Evolutionary conservation across 257 asterid species (phyloP), one percentile per base, ranked within the genome.

Genomic region (Salvia splendens): DNA sequence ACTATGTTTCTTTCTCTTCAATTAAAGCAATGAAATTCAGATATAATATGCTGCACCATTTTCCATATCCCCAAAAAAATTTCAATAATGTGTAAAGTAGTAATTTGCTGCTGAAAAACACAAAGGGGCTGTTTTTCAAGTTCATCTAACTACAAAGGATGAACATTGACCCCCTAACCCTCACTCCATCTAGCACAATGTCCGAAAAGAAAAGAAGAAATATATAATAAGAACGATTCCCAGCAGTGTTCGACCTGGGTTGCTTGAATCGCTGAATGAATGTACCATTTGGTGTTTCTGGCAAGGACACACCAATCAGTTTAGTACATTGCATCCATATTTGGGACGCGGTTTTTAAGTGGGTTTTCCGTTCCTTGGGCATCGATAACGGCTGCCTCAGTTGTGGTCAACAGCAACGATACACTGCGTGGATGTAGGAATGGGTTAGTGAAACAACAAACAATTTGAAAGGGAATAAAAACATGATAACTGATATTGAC

Each of bases 311-410:
- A 10, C 36, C 33, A 8, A 38, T 35, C 55, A 17, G 5, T 40
- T 62, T 66, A 80, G 32, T 73, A 72, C 87, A 84, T 73, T 10
- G 73, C 81, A 60, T 68, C 79, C 87, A 87, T 81, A 66, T 87
- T 79, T 8, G 89, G 94, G 72, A 85, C 77, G 2, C 83, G 89
- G 55, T 71, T 81, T 70, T 77, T 82, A 3, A 74, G 73, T 15
- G 86, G 91, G 50, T 80, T 87, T 46, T 71, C 72, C 82, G 67
- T 87, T 58, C 87, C 88, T 70, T 72, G 68, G 61, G 76, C 86
- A 76, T 80, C 94, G 32, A 78, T 72, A 45, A 90, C 38, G 64
- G 86, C 54, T 49, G 89, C 94, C 89, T 82, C 97, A 1, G 95
- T 79, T 6, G 94, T 84, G 1, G 95, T 85, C 81, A 89, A 72